Conservation (phyloP, 1,284 basidiomycete species). For the Apiotrichum sp. region DNA sequence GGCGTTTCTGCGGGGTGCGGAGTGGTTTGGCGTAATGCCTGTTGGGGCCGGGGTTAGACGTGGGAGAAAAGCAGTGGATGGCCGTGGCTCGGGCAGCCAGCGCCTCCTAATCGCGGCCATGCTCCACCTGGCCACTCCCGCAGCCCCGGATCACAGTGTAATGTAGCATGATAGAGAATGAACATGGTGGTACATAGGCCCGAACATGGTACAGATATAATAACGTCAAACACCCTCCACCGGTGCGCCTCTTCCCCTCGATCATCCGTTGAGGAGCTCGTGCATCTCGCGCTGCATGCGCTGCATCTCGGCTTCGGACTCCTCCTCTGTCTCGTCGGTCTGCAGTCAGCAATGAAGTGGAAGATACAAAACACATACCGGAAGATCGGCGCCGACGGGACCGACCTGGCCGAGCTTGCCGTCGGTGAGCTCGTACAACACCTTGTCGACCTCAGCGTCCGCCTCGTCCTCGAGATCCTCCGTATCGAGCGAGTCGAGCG, state of each 20-base stretch:
- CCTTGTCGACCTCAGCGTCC: slow-evolving; percentile 94
- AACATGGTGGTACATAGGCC: not conserved
- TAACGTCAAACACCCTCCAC: not conserved
- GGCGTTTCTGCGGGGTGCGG: no score
- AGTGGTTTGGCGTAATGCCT: no score
- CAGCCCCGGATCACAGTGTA: not conserved
- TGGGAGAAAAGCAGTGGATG: no score
- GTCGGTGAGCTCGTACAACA: slow-evolving; percentile 90
- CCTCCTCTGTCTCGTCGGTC: slow-evolving; percentile 64
- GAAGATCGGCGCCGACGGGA: slow-evolving; percentile 64
- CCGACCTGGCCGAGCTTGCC: slow-evolving; percentile 86
- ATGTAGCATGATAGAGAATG: slow-evolving; percentile 6
- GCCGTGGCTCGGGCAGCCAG: no score
- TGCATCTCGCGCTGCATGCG: slow-evolving; percentile 78
- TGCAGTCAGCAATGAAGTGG: not conserved
- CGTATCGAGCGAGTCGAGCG: slow-evolving; percentile 69
- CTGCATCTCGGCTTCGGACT: slow-evolving; percentile 76
- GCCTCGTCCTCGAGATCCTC: slow-evolving; percentile 96
- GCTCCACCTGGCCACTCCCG: not conserved
- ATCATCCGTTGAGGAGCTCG: slow-evolving; percentile 67
- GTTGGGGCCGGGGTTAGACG: no score
- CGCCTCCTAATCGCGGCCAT: no score
- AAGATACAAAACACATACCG: slow-evolving; percentile 55
- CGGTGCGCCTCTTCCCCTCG: not conserved
- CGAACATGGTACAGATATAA: not conserved